A percentile compares a stretch with the other conserved stretches of the same genome.
Evolutionary conservation across 768 basidiomycete species (phyloP).

Genomic region (Psilocybe sp.): DNA sequence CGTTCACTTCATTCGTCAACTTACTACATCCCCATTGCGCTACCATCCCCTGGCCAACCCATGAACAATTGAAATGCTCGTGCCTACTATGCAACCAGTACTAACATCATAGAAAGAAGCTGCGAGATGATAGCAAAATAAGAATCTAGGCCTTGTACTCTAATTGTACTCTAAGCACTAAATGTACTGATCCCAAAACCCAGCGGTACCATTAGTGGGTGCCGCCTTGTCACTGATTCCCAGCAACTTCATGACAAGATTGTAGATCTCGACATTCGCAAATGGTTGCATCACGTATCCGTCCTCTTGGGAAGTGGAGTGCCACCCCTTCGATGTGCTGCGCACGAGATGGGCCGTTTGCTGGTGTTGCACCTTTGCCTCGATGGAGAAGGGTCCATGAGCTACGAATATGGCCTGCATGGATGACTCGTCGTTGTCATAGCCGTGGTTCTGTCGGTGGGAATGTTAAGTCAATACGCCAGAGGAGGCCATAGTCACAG

Average conservation of each 20-base stretch:
- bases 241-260: slow-evolving; percentile 73
- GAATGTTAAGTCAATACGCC: not conserved
- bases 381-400: slow-evolving; percentile 81
- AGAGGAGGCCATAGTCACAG: no score
- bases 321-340: slow-evolving; percentile 51
- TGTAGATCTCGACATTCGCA: slow-evolving; percentile 83
- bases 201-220: slow-evolving; percentile 69
- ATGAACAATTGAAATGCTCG: no score
- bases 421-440: slow-evolving; percentile 71
- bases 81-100: no score
- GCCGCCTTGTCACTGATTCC: slow-evolving; percentile 57
- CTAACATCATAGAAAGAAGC: no score
- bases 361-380: slow-evolving; percentile 58
- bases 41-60: no score
- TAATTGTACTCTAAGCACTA: slow-evolving; percentile 17
- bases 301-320: slow-evolving; percentile 54
- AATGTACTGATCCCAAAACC: slow-evolving; percentile 85
- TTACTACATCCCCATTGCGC: no score
- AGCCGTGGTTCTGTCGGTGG: slow-evolving; percentile 76
- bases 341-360: slow-evolving; percentile 14
- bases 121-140: not conserved
- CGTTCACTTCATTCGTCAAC: no score
- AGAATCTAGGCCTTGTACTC: not conserved
- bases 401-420: slow-evolving; percentile 94
- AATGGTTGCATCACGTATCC: slow-evolving; percentile 81